Conservation (phyloP, 2,329 filamentous ascomycete species). For the Cladobotryum protrusum region DNA sequence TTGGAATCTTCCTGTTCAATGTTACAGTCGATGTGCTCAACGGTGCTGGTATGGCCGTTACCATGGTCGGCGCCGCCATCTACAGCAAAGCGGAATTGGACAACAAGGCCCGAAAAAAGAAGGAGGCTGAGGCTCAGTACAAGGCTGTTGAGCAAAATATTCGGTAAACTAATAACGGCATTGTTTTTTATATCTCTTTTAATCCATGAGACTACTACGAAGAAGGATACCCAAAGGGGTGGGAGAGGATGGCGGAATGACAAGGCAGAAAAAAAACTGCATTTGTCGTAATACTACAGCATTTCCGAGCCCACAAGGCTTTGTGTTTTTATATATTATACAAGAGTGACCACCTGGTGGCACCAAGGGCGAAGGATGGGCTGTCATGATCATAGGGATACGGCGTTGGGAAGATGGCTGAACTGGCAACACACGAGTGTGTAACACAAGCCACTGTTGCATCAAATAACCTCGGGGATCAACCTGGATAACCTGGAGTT, state of each 20-base stretch:
- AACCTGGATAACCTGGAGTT: constrained; percentile 7
- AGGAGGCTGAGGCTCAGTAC: constrained; percentile 24
- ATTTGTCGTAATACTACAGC: constrained; percentile 5
- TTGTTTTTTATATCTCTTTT: constrained; percentile 4
- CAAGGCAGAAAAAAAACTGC: not conserved
- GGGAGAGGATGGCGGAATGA: not conserved
- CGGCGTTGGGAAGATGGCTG: constrained; percentile 15
- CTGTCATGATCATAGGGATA: constrained; percentile 11
- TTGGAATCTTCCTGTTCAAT: constrained; percentile 49
- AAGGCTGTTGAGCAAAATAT: constrained; percentile 30
- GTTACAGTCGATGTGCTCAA: constrained; percentile 46
- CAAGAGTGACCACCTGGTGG: not conserved
- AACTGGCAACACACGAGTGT: constrained; percentile 6
- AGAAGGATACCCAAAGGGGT: constrained; percentile 4
- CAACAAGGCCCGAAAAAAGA: constrained; percentile 40
- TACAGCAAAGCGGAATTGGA: constrained; percentile 54
- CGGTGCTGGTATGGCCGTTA: constrained; percentile 49
- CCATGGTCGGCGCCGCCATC: constrained; percentile 48
- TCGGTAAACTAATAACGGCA: constrained; percentile 17
- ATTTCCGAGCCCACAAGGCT: not conserved
- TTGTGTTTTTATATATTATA: not conserved
- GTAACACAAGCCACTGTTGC: constrained; percentile 4
- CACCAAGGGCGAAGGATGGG: not conserved
- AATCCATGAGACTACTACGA: constrained; percentile 5
- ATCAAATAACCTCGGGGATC: constrained; percentile 3